A percentile compares a stretch with the other conserved stretches of the same genome.
phyloP scores from a whole-genome alignment of 441 rosid genomes.

The Aleurites moluccanus region DNA sequence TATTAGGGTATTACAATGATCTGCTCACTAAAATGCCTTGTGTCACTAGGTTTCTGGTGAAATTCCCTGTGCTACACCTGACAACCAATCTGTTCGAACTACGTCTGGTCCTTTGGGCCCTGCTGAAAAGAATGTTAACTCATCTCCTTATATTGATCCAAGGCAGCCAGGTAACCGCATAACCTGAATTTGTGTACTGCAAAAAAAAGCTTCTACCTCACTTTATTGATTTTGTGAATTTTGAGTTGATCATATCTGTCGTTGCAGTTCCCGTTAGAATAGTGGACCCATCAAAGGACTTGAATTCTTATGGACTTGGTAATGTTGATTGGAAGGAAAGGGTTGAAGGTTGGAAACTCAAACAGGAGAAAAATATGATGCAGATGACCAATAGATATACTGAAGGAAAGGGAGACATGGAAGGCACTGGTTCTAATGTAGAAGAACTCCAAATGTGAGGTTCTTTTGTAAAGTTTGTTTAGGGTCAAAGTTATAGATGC shows the following conservation, averaged over 20 bases:
- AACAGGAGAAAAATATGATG: conserved; percentile 80
- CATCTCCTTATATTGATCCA: conserved; percentile 89
- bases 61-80: conserved; percentile 79
- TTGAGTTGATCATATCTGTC: conserved; percentile 26
- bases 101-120: conserved; percentile 99
- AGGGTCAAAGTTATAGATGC: conserved; percentile 3
- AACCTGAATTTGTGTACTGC: conserved; percentile 20
- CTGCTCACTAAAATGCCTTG: conserved; percentile 7
- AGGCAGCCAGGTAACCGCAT: conserved; percentile 77
- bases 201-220: conserved; percentile 2
- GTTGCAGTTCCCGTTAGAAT: conserved; percentile 86
- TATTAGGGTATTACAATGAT: conserved; percentile 13
- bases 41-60: conserved; percentile 82
- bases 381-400: conserved; percentile 68
- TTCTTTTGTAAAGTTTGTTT: conserved; percentile 21
- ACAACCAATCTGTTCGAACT: conserved; percentile 85
- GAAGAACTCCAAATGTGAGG: conserved; percentile 94
- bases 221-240: conserved; percentile 13
- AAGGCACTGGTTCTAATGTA: conserved; percentile 94
- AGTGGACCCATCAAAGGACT: conserved; percentile 96
- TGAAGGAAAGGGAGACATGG: conserved; percentile 90
- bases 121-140: conserved; percentile 61
- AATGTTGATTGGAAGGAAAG: conserved; percentile 98
- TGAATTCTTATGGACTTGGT: conserved; percentile 94
- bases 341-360: conserved; percentile 97